These are phyloP conservation scores for Monotropa hypopitys DNA, from an alignment of 179 eudicot genomes.

Conservation along the genomic window DNA sequence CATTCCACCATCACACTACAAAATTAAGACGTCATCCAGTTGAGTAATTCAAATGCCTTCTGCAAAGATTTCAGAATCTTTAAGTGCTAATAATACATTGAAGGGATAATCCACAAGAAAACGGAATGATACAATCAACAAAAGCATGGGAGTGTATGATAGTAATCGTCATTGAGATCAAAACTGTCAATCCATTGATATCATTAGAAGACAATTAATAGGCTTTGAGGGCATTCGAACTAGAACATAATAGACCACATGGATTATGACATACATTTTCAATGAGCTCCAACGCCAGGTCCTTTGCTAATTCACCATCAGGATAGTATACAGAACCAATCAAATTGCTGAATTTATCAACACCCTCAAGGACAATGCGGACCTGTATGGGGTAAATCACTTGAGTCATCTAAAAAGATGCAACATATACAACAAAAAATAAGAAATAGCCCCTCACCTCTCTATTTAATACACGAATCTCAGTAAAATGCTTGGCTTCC, in stretches of 20 bases:
- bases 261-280: slow-evolving; percentile 38
- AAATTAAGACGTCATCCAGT: neutral
- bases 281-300: slow-evolving; percentile 73
- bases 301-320: slow-evolving; percentile 77
- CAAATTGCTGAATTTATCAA: slow-evolving; percentile 70
- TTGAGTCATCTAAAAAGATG: slow-evolving; percentile 5
- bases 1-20: neutral
- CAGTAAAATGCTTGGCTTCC: slow-evolving; percentile 96
- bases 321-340: slow-evolving; percentile 78
- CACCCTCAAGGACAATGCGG: slow-evolving; percentile 74
- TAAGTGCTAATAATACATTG: neutral
- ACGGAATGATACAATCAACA: neutral
- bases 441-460: slow-evolving; percentile 41
- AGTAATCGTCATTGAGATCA: neutral
- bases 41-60: neutral
- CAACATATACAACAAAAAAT: neutral
- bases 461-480: slow-evolving; percentile 77
- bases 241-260: neutral
- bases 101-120: neutral
- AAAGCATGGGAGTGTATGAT: neutral
- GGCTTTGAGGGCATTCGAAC: neutral
- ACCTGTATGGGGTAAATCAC: slow-evolving; percentile 37
- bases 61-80: neutral
- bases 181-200: neutral
- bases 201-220: neutral